Percentiles rank a stretch among this genome's conserved stretches.
phyloP scores from a whole-genome alignment of 805 yeast species.

The Saturnispora halmiae region DNA sequence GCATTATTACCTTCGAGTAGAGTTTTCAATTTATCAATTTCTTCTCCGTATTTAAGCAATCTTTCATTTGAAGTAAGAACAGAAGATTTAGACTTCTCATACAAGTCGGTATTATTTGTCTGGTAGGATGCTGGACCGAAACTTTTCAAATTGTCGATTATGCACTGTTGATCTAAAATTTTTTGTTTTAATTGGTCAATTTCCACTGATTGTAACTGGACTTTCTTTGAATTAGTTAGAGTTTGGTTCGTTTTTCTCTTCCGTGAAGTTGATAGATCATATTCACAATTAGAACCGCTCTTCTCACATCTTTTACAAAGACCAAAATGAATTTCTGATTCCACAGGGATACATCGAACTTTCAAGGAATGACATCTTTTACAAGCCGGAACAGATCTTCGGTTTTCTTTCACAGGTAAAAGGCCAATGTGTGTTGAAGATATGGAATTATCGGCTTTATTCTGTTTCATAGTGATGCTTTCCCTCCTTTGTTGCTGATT shows the following conservation, averaged over 20 bases:
- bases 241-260: slow-evolving; percentile 30
- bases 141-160: slow-evolving; percentile 12
- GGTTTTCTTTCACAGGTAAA: slow-evolving; percentile 1
- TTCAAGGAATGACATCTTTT: slow-evolving; percentile 74
- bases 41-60: slow-evolving; percentile 33
- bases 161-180: slow-evolving; percentile 7
- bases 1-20: slow-evolving; percentile 29
- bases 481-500: no score
- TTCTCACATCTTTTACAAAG: slow-evolving; percentile 70
- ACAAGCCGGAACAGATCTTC: slow-evolving; percentile 49
- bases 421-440: background rate
- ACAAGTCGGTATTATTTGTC: no score
- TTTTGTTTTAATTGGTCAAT: slow-evolving; percentile 17
- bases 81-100: slow-evolving; percentile 14
- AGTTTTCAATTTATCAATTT: slow-evolving; percentile 30
- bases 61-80: slow-evolving; percentile 12
- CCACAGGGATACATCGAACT: slow-evolving; percentile 75
- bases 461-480: no score
- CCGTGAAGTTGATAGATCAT: slow-evolving; percentile 52
- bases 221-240: slow-evolving; percentile 11
- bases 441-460: background rate
- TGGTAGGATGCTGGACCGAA: no score
- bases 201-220: slow-evolving; percentile 24
- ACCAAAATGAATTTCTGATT: slow-evolving; percentile 45
- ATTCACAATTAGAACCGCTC: slow-evolving; percentile 54